Percentiles rank a stretch among this genome's conserved stretches.
Evolutionary conservation across 495 filamentous ascomycete genomes (phyloP).

Genomic region (Symbiotaphrina buchneri): DNA sequence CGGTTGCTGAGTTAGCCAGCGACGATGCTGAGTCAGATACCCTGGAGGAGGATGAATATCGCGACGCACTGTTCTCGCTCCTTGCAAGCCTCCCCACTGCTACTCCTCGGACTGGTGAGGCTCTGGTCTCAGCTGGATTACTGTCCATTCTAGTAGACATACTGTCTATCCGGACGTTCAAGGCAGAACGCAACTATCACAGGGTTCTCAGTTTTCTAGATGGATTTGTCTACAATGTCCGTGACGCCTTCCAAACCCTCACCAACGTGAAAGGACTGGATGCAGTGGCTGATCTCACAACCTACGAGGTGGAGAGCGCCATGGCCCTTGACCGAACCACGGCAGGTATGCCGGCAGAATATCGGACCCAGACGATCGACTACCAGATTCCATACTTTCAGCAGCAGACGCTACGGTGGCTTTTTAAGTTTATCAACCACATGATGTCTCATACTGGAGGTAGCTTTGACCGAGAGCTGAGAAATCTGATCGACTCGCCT

Average conservation of each 20-base stretch:
- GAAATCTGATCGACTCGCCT: slow-evolving; percentile 88
- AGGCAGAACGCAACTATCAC: slow-evolving; percentile 61
- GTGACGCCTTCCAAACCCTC: slow-evolving; percentile 58
- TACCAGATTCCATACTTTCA: slow-evolving; percentile 83
- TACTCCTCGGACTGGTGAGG: slow-evolving; percentile 42
- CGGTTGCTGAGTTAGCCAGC: slow-evolving; percentile 53
- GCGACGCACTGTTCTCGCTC: slow-evolving; percentile 66
- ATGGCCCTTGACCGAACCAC: slow-evolving; percentile 37
- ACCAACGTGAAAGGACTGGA: slow-evolving; percentile 66
- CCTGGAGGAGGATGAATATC: slow-evolving; percentile 56
- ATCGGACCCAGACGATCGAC: slow-evolving; percentile 64
- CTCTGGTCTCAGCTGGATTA: slow-evolving; percentile 65
- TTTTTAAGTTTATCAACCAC: slow-evolving; percentile 91
- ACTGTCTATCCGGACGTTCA: slow-evolving; percentile 57
- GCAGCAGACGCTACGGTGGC: slow-evolving; percentile 76
- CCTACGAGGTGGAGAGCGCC: slow-evolving; percentile 53
- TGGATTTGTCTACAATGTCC: slow-evolving; percentile 57
- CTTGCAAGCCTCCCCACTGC: slow-evolving; percentile 54
- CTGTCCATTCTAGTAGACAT: slow-evolving; percentile 80
- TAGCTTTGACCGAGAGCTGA: slow-evolving; percentile 67
- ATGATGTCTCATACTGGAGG: slow-evolving; percentile 73
- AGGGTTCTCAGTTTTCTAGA: slow-evolving; percentile 72
- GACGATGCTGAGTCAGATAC: slow-evolving; percentile 27
- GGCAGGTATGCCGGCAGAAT: slow-evolving; percentile 50
- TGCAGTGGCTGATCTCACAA: slow-evolving; percentile 61